A percentile compares a stretch with the other conserved stretches of the same genome.
phyloP scores from a whole-genome alignment of 345 rosid genomes.

The Brassica incana region DNA sequence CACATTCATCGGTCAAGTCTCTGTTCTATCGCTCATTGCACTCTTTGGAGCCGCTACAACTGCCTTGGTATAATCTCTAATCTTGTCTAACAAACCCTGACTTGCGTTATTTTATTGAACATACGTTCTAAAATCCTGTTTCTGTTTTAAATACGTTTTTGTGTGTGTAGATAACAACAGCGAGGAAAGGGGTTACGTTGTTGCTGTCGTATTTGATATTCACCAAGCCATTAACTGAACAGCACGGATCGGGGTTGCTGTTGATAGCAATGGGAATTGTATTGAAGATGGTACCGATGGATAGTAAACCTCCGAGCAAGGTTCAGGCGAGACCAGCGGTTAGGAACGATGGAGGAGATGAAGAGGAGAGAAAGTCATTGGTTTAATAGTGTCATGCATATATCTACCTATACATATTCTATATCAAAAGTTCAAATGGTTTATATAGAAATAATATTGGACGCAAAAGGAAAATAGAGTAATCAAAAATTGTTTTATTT shows the following conservation, averaged over 20 bases:
- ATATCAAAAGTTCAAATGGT: conserved; percentile 12
- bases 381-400: conserved; percentile 38
- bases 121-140: not conserved
- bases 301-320: conserved; percentile 39
- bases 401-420: not conserved
- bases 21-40: conserved; percentile 90
- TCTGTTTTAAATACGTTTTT: not conserved
- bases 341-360: conserved; percentile 30
- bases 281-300: conserved; percentile 54
- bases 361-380: conserved; percentile 60
- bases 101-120: not conserved
- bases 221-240: conserved; percentile 83
- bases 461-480: conserved; percentile 1
- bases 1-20: conserved; percentile 89
- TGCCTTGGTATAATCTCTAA: conserved; percentile 63
- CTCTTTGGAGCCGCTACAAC: conserved; percentile 96
- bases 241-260: conserved; percentile 71
- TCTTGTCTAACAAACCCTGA: not conserved
- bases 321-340: conserved; percentile 15
- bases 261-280: conserved; percentile 77
- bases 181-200: conserved; percentile 61
- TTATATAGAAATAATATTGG: conserved; percentile 27
- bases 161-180: conserved; percentile 42
- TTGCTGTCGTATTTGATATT: conserved; percentile 81
- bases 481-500: not conserved